Evolutionary conservation across 1,139 yeast species (phyloP).

Genomic region (Yamadazyma sp.): DNA sequence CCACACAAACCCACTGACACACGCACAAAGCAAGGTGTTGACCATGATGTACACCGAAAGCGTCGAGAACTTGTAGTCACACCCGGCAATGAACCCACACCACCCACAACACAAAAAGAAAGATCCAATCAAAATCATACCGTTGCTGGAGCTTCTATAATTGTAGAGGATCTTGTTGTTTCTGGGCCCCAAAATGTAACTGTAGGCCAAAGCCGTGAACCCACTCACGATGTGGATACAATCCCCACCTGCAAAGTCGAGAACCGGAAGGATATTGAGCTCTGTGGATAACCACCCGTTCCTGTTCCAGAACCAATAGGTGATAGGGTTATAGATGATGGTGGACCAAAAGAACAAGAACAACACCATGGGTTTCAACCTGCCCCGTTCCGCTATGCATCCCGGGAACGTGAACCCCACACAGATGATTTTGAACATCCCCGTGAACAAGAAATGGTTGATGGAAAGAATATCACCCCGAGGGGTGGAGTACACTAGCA

Average conservation of each 20-base stretch:
- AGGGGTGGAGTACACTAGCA: conserved; percentile 28
- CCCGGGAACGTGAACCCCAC: conserved; percentile 57
- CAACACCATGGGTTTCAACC: conserved; percentile 52
- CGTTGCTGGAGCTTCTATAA: conserved; percentile 39
- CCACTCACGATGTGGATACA: conserved; percentile 66
- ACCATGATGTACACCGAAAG: conserved; percentile 33
- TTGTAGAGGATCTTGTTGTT: conserved; percentile 39
- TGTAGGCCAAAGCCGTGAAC: conserved; percentile 58
- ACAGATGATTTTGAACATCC: conserved; percentile 52
- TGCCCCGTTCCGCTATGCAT: conserved; percentile 59
- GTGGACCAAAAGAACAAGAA: conserved; percentile 57
- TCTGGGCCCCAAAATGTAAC: conserved; percentile 57
- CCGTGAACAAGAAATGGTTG: conserved; percentile 49
- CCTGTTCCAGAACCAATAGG: conserved; percentile 66
- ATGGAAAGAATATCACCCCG: conserved; percentile 42
- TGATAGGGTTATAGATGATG: conserved; percentile 61
- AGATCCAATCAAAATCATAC: conserved; percentile 55
- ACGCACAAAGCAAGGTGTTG: conserved; percentile 38
- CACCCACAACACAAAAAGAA: conserved; percentile 40
- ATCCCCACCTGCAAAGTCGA: conserved; percentile 68
- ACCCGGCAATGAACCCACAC: conserved; percentile 48
- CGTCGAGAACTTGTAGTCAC: conserved; percentile 41
- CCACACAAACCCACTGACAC: conserved; percentile 41
- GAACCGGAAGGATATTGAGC: conserved; percentile 42
- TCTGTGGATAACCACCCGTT: conserved; percentile 57